These are phyloP conservation scores for Astraeus odoratus DNA, from an alignment of 768 basidiomycete species.

Conservation along the genomic window DNA sequence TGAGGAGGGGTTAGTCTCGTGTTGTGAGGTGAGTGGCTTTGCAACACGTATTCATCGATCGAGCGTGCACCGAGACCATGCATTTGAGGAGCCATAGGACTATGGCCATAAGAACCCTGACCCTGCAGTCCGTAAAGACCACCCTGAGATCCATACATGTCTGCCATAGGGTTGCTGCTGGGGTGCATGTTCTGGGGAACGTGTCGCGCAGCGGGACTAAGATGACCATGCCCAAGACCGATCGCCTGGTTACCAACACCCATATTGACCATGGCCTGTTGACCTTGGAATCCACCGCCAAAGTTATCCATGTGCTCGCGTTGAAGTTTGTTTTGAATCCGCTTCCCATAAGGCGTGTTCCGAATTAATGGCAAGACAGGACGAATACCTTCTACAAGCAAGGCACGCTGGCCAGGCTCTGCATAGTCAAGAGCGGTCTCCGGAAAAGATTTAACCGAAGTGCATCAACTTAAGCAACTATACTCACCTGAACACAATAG, in stretches of 20 bases:
- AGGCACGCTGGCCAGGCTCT: constrained; percentile 84
- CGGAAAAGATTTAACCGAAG: constrained; percentile 15
- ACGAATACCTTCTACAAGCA: constrained; percentile 94
- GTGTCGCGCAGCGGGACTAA: constrained; percentile 46
- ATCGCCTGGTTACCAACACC: constrained; percentile 50
- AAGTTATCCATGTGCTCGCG: constrained; percentile 81
- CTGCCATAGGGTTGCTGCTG: constrained; percentile 45
- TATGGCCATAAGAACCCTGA: constrained; percentile 52
- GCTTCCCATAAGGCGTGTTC: constrained; percentile 98
- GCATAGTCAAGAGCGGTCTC: constrained; percentile 98
- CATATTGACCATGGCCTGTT: constrained; percentile 54
- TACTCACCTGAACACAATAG: constrained; percentile 81
- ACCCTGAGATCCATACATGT: constrained; percentile 59
- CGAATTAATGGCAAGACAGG: constrained; percentile 98
- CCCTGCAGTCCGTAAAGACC: constrained; percentile 55
- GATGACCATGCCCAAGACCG: constrained; percentile 30
- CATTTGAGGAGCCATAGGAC: constrained; percentile 47
- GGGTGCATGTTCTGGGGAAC: constrained; percentile 47
- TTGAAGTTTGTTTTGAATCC: constrained; percentile 97
- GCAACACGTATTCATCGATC: constrained; percentile 78
- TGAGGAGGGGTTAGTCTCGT: constrained; percentile 54
- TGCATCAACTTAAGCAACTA: constrained; percentile 1
- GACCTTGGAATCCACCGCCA: constrained; percentile 49
- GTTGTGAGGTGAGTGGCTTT: constrained; percentile 63
- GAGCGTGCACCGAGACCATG: constrained; percentile 62